These are phyloP conservation scores for Letharia lupina DNA, from an alignment of 495 filamentous ascomycete species.

Conservation along the genomic window DNA sequence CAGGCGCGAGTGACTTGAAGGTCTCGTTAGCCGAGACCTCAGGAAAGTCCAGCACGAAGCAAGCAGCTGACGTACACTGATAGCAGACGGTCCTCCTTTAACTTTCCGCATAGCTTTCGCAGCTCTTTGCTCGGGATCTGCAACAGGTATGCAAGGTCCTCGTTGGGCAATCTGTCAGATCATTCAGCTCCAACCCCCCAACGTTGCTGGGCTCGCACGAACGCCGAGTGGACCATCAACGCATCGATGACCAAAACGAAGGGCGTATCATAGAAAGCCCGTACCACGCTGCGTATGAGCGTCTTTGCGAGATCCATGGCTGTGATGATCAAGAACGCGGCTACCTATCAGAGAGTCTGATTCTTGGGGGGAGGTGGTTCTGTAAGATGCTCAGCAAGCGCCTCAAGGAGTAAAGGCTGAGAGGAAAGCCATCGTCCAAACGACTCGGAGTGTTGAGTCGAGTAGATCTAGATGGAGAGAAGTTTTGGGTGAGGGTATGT, in stretches of 20 bases:
- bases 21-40: constrained; percentile 19
- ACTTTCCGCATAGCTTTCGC: constrained; percentile 71
- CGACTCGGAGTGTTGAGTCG: constrained; percentile 2
- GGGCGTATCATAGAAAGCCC: constrained; percentile 86
- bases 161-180: constrained; percentile 59
- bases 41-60: constrained; percentile 6
- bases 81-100: constrained; percentile 79
- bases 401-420: background rate
- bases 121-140: constrained; percentile 82
- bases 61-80: constrained; percentile 51
- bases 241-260: constrained; percentile 89
- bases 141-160: constrained; percentile 77
- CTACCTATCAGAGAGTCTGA: background rate
- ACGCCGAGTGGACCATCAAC: constrained; percentile 82
- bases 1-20: constrained; percentile 59
- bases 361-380: background rate
- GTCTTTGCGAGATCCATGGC: constrained; percentile 78
- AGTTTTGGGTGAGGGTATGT: background rate
- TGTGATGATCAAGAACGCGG: background rate
- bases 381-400: background rate
- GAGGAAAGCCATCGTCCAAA: constrained; percentile 6
- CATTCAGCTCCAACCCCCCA: constrained; percentile 12
- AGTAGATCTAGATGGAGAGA: background rate
- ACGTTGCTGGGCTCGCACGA: constrained; percentile 30
- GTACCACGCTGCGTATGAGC: constrained; percentile 78